Conservation (phyloP, 495 filamentous ascomycete species). For the Friedmanniomyces endolithicus region DNA sequence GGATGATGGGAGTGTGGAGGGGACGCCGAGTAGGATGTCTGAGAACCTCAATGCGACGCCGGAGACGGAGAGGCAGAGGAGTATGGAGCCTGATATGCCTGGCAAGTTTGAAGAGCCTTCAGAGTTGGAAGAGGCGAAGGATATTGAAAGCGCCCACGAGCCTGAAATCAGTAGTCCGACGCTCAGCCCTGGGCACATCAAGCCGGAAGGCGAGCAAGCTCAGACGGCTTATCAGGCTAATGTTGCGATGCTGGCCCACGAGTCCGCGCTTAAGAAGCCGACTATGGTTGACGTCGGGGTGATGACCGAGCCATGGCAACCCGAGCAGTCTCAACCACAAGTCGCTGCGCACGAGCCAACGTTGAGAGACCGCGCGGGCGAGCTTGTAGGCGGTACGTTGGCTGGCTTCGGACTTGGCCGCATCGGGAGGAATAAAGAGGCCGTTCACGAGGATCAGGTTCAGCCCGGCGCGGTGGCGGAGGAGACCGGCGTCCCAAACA, state of each 20-base stretch:
- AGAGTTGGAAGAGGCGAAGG: not conserved
- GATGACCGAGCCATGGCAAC: slow-evolving; percentile 71
- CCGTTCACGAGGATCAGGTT: not conserved
- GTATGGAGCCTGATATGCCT: slow-evolving; percentile 8
- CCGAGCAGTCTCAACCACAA: slow-evolving; percentile 20
- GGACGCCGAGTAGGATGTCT: slow-evolving; percentile 32
- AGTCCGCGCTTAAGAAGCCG: slow-evolving; percentile 3
- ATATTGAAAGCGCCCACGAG: not conserved
- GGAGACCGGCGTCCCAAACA: not conserved
- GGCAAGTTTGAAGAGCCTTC: not conserved
- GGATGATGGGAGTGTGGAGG: slow-evolving; percentile 49
- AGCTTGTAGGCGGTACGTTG: slow-evolving; percentile 18
- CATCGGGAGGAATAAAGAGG: not conserved
- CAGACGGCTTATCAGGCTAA: slow-evolving; percentile 4
- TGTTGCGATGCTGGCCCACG: slow-evolving; percentile 9
- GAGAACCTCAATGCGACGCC: not conserved
- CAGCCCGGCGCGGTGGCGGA: not conserved
- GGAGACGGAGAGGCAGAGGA: slow-evolving; percentile 2
- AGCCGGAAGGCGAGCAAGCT: slow-evolving; percentile 4
- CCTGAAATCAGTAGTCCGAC: slow-evolving; percentile 15
- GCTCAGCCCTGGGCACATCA: not conserved
- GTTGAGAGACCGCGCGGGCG: slow-evolving; percentile 2
- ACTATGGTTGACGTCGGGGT: slow-evolving; percentile 54
- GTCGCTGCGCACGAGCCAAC: not conserved
- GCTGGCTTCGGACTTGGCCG: slow-evolving; percentile 21